A percentile compares a stretch with the other conserved stretches of the same genome.
Conservation (phyloP, 257 asterid genomes). For the Rauvolfia tetraphylla region DNA sequence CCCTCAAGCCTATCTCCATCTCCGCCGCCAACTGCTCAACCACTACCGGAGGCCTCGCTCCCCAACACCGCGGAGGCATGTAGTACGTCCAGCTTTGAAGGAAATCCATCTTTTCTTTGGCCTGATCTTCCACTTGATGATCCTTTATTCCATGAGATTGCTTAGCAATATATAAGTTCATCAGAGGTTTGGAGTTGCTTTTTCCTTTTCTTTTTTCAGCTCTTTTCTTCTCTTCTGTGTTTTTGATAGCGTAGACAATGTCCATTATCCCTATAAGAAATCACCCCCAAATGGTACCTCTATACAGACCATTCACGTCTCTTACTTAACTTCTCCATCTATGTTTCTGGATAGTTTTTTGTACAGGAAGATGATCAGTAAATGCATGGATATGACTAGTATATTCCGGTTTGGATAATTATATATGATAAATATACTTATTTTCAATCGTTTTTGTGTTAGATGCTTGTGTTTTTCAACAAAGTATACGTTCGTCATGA, state of each 20-base stretch:
- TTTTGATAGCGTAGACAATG: constrained; percentile 4
- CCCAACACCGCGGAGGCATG: constrained; percentile 34
- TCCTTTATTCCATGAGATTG: constrained; percentile 56
- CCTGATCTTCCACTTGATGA: constrained; percentile 59
- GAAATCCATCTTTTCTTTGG: constrained; percentile 52
- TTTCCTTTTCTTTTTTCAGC: background rate
- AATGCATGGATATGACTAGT: constrained; percentile 1
- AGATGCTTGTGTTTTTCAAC: too few relatives aligned
- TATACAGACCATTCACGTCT: background rate
- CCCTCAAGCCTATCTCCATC: constrained; percentile 23
- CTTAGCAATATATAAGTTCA: constrained; percentile 18
- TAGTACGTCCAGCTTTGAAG: constrained; percentile 54
- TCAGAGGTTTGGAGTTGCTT: constrained; percentile 1
- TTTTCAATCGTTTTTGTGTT: background rate
- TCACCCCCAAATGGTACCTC: background rate
- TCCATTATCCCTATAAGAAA: background rate
- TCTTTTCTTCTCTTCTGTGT: background rate
- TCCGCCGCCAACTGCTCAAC: constrained; percentile 18
- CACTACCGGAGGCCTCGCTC: constrained; percentile 26
- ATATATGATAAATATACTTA: background rate
- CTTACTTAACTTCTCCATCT: background rate
- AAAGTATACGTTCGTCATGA: background rate
- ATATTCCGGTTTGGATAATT: background rate
- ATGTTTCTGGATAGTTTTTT: constrained; percentile 5
- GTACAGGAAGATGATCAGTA: constrained; percentile 16